Evolutionary conservation across 2,329 filamentous ascomycete genomes (phyloP).

Genomic region (Uncinocarpus reesii): DNA sequence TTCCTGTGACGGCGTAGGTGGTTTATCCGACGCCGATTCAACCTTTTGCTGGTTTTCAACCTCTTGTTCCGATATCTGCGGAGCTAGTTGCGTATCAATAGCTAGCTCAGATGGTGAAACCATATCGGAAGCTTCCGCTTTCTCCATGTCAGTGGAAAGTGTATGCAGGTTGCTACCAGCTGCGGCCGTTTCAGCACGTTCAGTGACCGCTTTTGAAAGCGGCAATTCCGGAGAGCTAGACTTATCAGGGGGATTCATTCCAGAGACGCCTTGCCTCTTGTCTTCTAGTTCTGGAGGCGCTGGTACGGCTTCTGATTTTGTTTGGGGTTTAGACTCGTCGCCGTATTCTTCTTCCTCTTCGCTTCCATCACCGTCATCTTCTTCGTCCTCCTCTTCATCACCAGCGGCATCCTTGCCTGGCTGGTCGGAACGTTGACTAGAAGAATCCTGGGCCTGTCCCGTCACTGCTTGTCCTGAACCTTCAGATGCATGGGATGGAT

Average conservation of each 20-base stretch:
- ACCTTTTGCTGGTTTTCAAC: not conserved
- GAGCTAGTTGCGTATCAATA: conserved; percentile 8
- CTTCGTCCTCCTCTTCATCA: conserved; percentile 40
- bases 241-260: not conserved
- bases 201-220: not conserved
- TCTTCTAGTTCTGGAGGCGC: conserved; percentile 23
- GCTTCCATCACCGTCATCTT: conserved; percentile 35
- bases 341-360: conserved; percentile 45
- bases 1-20: conserved; percentile 12
- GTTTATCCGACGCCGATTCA: not conserved
- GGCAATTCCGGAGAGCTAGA: conserved; percentile 6
- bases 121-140: conserved; percentile 6
- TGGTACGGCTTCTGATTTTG: conserved; percentile 15
- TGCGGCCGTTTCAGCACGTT: conserved; percentile 17
- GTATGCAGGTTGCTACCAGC: conserved; percentile 12
- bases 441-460: conserved; percentile 31
- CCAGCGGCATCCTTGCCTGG: conserved; percentile 20
- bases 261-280: conserved; percentile 3
- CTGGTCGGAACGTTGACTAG: conserved; percentile 19
- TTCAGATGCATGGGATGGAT: conserved; percentile 30
- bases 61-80: conserved; percentile 9
- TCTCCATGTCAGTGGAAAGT: not conserved
- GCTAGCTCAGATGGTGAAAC: conserved; percentile 2
- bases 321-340: conserved; percentile 37
- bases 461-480: conserved; percentile 21